phyloP scores from a whole-genome alignment of 176 grass and related monocot species.

The Oryza glumipatula region DNA sequence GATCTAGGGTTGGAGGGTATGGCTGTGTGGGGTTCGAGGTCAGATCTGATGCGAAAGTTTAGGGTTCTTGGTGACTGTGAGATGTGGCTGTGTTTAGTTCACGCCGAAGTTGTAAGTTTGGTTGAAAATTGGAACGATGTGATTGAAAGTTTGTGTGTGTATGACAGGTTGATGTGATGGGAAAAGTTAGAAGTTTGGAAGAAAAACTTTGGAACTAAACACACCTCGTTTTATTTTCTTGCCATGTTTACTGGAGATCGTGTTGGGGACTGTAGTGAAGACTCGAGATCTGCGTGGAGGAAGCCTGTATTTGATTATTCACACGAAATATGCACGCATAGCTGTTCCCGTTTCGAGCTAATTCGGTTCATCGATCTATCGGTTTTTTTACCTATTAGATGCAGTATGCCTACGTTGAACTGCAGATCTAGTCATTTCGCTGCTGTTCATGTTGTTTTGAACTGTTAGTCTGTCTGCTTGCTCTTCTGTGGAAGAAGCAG shows the following conservation, averaged over 20 bases:
- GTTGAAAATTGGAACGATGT: too few species aligned
- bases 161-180: too few species aligned
- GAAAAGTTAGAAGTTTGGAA: too few species aligned
- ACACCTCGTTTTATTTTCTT: too few species aligned
- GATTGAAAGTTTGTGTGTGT: too few species aligned
- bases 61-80: not conserved
- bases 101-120: too few species aligned
- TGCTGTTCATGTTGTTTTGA: not conserved
- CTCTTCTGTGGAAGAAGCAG: not conserved
- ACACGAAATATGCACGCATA: not conserved
- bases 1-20: not conserved
- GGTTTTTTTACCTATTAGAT: not conserved
- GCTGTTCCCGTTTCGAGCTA: not conserved
- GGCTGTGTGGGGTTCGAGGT: not conserved
- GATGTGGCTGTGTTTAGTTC: too few species aligned
- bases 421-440: conserved; percentile 11
- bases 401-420: too few species aligned
- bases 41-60: not conserved
- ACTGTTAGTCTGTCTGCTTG: not conserved
- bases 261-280: not conserved
- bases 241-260: not conserved
- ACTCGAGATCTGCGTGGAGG: not conserved
- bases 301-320: not conserved
- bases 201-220: too few species aligned
- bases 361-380: not conserved